phyloP scores from a whole-genome alignment of 2,329 filamentous ascomycete species.

The Aspergillus amoenus region DNA sequence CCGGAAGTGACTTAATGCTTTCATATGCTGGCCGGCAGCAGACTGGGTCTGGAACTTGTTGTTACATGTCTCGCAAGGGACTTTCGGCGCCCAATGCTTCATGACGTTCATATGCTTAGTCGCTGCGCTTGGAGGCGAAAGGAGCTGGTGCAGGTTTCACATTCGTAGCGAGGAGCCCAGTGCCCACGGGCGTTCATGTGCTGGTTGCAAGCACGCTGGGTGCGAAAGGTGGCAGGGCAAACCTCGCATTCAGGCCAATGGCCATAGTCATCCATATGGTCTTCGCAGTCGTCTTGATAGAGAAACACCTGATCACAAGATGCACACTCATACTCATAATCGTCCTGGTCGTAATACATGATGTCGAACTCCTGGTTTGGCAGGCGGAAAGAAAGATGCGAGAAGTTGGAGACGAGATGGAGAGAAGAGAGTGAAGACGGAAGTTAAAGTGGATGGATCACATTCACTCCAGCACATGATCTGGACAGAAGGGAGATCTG shows the following conservation, averaged over 20 bases:
- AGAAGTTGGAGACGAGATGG: background rate
- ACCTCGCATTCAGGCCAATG: conserved; percentile 10
- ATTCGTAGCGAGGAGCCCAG: conserved; percentile 21
- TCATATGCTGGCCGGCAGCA: conserved; percentile 29
- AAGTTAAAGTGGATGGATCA: no score
- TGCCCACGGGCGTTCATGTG: conserved; percentile 25
- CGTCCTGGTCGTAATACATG: no score
- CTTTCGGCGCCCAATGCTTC: conserved; percentile 26
- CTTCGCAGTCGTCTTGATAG: background rate
- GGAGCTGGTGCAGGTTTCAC: conserved; percentile 28
- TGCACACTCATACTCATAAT: conserved; percentile 1
- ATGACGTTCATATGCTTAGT: conserved; percentile 33
- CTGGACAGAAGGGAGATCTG: no score
- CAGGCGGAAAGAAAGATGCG: no score
- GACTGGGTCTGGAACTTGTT: conserved; percentile 17
- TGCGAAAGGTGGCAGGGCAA: conserved; percentile 15
- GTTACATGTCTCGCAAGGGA: conserved; percentile 30
- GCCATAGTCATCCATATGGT: background rate
- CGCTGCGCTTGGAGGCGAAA: conserved; percentile 25
- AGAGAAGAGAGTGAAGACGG: background rate
- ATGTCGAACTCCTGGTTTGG: no score
- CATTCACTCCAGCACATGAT: no score
- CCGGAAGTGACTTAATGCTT: conserved; percentile 23
- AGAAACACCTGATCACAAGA: background rate
- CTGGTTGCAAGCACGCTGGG: conserved; percentile 5